Percentiles rank a stretch among this genome's conserved stretches.
phyloP scores from a whole-genome alignment of 2,329 filamentous ascomycete species.

The Hypomyces rosellus region DNA sequence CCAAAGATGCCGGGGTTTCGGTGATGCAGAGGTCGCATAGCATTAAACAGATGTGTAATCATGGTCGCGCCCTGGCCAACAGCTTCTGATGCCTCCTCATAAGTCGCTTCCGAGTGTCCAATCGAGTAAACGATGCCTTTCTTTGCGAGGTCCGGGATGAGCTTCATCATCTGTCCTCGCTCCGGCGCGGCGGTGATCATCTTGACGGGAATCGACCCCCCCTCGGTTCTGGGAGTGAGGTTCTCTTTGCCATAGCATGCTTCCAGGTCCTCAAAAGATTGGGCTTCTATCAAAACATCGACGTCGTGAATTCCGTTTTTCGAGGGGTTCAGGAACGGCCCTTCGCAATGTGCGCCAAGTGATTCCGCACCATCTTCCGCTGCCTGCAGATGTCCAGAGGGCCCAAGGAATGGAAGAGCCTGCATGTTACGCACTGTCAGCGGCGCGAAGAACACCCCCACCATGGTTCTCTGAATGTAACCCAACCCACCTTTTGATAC shows the following conservation, averaged over 20 bases:
- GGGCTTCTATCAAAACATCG: slow-evolving; percentile 60
- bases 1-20: slow-evolving; percentile 89
- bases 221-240: slow-evolving; percentile 37
- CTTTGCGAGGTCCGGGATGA: slow-evolving; percentile 61
- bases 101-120: slow-evolving; percentile 82
- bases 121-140: slow-evolving; percentile 71
- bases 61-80: slow-evolving; percentile 73
- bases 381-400: slow-evolving; percentile 55
- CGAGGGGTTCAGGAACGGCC: slow-evolving; percentile 74
- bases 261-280: slow-evolving; percentile 59
- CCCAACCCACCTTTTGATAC: slow-evolving; percentile 60
- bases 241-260: slow-evolving; percentile 68
- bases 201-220: slow-evolving; percentile 49
- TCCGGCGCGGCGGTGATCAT: slow-evolving; percentile 88
- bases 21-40: slow-evolving; percentile 85
- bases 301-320: slow-evolving; percentile 84
- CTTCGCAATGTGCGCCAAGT: slow-evolving; percentile 84
- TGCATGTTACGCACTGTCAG: slow-evolving; percentile 20
- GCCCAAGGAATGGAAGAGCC: slow-evolving; percentile 70
- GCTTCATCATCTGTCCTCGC: slow-evolving; percentile 58
- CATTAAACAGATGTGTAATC: slow-evolving; percentile 93
- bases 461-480: slow-evolving; percentile 4
- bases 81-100: slow-evolving; percentile 69
- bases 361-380: slow-evolving; percentile 73
- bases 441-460: neutral